A percentile compares a stretch with the other conserved stretches of the same genome.
Conservation (phyloP, 2,329 filamentous ascomycete genomes). For the Phialophora macrospora region DNA sequence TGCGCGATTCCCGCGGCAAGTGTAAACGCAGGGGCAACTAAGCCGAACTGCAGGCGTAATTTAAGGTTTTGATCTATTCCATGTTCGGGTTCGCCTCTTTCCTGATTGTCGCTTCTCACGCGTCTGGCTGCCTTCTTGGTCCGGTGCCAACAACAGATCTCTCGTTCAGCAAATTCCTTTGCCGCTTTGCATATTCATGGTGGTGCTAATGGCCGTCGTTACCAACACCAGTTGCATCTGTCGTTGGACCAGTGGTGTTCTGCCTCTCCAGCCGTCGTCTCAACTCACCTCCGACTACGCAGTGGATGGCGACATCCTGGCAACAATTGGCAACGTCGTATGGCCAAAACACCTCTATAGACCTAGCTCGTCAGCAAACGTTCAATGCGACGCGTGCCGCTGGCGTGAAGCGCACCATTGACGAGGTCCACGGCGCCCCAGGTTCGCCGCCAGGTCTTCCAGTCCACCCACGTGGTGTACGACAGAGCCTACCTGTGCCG, state of each 20-base stretch:
- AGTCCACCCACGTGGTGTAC: background rate
- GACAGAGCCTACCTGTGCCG: background rate
- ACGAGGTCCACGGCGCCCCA: constrained; percentile 31
- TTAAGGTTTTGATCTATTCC: constrained; percentile 16
- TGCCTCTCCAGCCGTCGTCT: background rate
- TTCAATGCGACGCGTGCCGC: constrained; percentile 50
- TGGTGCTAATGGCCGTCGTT: too few species aligned
- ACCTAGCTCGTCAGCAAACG: constrained; percentile 48
- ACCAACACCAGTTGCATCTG: background rate
- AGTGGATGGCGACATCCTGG: constrained; percentile 25
- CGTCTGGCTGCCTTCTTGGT: constrained; percentile 10
- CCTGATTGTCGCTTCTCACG: constrained; percentile 9
- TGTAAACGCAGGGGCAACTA: background rate
- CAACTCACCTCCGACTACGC: background rate
- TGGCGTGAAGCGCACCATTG: constrained; percentile 56
- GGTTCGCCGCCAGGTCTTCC: background rate
- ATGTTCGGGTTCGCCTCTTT: constrained; percentile 6
- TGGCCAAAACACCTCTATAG: constrained; percentile 57
- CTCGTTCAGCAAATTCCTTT: background rate
- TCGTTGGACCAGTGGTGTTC: background rate
- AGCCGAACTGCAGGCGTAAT: constrained; percentile 8
- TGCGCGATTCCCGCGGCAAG: constrained; percentile 6
- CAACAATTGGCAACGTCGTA: constrained; percentile 51
- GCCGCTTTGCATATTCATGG: too few species aligned
- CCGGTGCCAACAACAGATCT: background rate